Percentiles rank a stretch among this genome's conserved stretches.
These are phyloP conservation scores for Xanthoceras sorbifolium DNA, from an alignment of 345 rosid species.

Conservation along the genomic window DNA sequence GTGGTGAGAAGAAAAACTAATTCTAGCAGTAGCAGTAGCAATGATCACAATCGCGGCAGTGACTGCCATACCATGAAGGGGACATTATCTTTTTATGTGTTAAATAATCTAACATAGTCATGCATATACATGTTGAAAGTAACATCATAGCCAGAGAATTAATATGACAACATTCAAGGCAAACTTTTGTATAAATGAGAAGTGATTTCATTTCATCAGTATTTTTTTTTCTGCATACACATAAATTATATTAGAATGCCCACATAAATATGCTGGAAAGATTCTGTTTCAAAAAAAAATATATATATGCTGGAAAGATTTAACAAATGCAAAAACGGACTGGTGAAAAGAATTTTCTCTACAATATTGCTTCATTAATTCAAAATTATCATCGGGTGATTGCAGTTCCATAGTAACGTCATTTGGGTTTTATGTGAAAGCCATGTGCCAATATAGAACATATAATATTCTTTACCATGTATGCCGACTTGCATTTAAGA, in stretches of 20 bases:
- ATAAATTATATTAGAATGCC: background rate
- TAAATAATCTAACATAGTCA: background rate
- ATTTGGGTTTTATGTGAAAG: background rate
- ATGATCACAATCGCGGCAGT: background rate
- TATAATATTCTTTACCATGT: background rate
- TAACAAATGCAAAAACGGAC: too few relatives aligned
- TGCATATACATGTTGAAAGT: background rate
- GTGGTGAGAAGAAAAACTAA: background rate
- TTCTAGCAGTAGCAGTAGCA: background rate
- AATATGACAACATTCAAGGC: background rate
- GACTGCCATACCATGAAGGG: background rate
- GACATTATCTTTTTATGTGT: background rate
- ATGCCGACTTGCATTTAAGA: background rate
- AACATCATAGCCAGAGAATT: background rate
- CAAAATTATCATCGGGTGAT: background rate
- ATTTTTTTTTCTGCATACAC: background rate
- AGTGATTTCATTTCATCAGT: background rate
- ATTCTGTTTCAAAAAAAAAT: too few relatives aligned
- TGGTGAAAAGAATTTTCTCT: background rate
- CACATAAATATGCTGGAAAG: background rate
- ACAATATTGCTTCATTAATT: background rate
- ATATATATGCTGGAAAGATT: too few relatives aligned
- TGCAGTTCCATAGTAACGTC: background rate
- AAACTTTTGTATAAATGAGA: background rate
- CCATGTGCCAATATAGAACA: too few relatives aligned